Evolutionary conservation across 2,329 filamentous ascomycete genomes (phyloP), one percentile per base, ranked within the genome.

Genomic region (Beauveria asiatica): DNA sequence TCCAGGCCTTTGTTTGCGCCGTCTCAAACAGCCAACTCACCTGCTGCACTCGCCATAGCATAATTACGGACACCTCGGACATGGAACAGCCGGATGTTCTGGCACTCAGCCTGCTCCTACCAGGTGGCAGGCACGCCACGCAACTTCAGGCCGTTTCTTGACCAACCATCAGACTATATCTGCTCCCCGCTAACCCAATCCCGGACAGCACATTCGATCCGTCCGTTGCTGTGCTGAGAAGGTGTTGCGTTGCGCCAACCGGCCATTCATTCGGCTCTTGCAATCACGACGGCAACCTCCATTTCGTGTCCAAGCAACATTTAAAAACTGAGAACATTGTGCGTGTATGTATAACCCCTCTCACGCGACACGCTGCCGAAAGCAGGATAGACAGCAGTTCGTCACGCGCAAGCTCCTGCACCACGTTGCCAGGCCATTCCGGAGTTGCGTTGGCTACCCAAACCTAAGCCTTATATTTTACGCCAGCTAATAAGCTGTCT

Each of bases 301-400:
- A 42, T 41, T 51, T 25, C n/a, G 25, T 9, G 13, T 17, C 19
- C 10, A 44, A 19, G n/a, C 13, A 27, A 17, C 6, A 9, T 19
- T 30, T 9, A 17, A 13, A 42, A 13, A 27, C 3, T 16, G 16
- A 16, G 13, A 30, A 16, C 16, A 19, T 39, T 21, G n/a, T 21
- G 30, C 11, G 16, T 39, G 19, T 3, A 5, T 11, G 13, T 5
- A 5, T 1, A 19, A 54, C 5, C 13, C 37, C 23, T 16, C 56
- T 52, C 56, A 59, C 56, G 56, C 56, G 56, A 59, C 56, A 45
- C 25, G 48, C 46, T 59, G 39, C 56, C 56, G 48, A 25, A 59
- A 52, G 48, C 27, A 25, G 56, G 25, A 58, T 33, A 44, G 48
- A 45, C 11, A 52, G 10, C 19, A 45, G 56, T 37, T 52, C 25